Evolutionary conservation across 192 early-diverging fungal genomes (phyloP), one percentile per base, ranked within the genome.

Genomic region (Backusella westeae): DNA sequence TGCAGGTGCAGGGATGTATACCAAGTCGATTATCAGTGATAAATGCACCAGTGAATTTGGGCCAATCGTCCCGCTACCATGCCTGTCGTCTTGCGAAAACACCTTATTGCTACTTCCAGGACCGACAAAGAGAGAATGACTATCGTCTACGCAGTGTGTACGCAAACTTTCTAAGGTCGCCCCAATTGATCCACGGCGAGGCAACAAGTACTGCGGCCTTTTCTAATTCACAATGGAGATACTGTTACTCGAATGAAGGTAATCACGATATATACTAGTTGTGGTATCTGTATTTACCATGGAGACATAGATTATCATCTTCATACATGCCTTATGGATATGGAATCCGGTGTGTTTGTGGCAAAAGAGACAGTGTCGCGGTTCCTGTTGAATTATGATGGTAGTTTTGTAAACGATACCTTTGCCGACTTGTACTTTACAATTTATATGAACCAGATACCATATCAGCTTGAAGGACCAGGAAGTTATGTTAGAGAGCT

Each of bases 51-150:
- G 77, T 72, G 34, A 84, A 85, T 63, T 78, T 86, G 82, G 80
- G 85, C 52, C 85, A 83, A 69, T 82, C 85, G 4, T 87, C 88
- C 19, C 82, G 88, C 21, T 89, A 89, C 42, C 82, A 88, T 77
- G 88, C 88, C 2, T 89, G 88, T 46, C 78, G 83, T 12, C 81
- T 84, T 80, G 85, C 88, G 12, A 81, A 81, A 9, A 87, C 87
- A 2, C 85, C 85, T 0, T 88, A 88, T 67, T 89, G 88, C 71
- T 89, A 89, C 74, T 89, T 89, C 41, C 87, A 88, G 76, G 88
- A 88, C 73, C 21, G 34, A 15, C 8, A 2, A 3, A 12, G 5
- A 21, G 14, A 19, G 26, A 74, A 77, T 35, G 80, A 80, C 14
- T 74, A 74, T 10, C 82, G 85, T 46, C 66, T 88, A 36, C 73